phyloP scores from a whole-genome alignment of 495 filamentous ascomycete genomes.

The Sordaria brevicollis region DNA sequence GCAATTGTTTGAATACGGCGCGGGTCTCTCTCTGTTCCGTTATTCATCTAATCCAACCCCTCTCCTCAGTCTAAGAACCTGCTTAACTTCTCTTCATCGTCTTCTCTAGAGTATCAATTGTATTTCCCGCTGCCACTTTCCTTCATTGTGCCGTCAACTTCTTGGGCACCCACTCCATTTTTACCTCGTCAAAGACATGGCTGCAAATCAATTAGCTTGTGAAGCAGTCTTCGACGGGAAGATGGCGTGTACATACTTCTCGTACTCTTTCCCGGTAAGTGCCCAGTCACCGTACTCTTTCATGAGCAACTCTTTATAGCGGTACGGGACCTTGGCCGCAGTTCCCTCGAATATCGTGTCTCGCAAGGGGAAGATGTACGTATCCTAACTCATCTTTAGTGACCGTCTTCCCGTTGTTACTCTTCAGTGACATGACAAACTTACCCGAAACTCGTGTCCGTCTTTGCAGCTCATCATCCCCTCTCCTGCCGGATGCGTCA shows the following conservation, averaged over 20 bases:
- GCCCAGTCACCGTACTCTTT: constrained; percentile 49
- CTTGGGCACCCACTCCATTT: constrained; percentile 25
- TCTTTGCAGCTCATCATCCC: constrained; percentile 33
- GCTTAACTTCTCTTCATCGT: neutral
- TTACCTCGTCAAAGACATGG: constrained; percentile 27
- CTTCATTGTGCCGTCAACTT: neutral
- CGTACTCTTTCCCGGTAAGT: constrained; percentile 37
- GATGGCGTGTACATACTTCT: constrained; percentile 35
- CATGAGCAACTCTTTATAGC: constrained; percentile 47
- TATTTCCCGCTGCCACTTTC: neutral
- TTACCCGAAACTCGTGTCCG: constrained; percentile 30
- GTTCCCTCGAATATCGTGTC: constrained; percentile 52
- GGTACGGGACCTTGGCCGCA: constrained; percentile 49
- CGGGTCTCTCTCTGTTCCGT: neutral
- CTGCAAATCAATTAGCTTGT: constrained; percentile 10
- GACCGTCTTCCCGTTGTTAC: neutral
- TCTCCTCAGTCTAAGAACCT: neutral
- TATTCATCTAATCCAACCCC: neutral
- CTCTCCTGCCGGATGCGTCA: constrained; percentile 18
- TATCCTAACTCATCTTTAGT: constrained; percentile 17
- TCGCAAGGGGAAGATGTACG: constrained; percentile 29
- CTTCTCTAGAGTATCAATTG: neutral
- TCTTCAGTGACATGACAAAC: constrained; percentile 1
- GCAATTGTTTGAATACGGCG: neutral
- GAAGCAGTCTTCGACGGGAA: neutral